Evolutionary conservation across 495 filamentous ascomycete species (phyloP).

Genomic region (Pseudevernia furfuracea): DNA sequence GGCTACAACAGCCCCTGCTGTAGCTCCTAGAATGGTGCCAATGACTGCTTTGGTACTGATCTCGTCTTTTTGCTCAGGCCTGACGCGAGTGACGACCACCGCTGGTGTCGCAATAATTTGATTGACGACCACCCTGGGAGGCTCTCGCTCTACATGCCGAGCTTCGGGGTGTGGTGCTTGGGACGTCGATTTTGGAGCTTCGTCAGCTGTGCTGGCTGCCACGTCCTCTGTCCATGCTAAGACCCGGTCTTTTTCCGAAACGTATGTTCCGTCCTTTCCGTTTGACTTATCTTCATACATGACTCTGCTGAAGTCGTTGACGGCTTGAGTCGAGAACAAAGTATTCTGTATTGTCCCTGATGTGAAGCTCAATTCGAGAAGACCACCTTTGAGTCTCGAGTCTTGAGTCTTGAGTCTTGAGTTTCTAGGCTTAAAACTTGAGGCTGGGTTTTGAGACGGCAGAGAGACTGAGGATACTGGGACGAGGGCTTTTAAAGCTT

Average conservation of each 20-base stretch:
- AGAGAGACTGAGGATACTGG: neutral
- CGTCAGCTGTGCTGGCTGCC: slow-evolving; percentile 15
- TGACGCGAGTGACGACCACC: slow-evolving; percentile 30
- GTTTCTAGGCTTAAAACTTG: too few relatives aligned
- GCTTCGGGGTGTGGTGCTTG: neutral
- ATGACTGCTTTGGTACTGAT: slow-evolving; percentile 46
- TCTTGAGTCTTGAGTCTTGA: neutral
- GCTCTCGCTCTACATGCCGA: slow-evolving; percentile 1
- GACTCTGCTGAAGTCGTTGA: slow-evolving; percentile 55
- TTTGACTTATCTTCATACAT: slow-evolving; percentile 39
- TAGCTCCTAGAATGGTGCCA: slow-evolving; percentile 69
- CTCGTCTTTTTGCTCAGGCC: slow-evolving; percentile 32
- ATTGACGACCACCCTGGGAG: slow-evolving; percentile 30
- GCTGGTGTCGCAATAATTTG: slow-evolving; percentile 30
- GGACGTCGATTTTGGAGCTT: neutral
- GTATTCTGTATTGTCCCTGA: neutral
- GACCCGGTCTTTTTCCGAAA: slow-evolving; percentile 16
- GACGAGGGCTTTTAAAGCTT: neutral
- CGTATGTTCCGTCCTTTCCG: neutral
- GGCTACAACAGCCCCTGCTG: slow-evolving; percentile 64
- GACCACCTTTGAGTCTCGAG: neutral
- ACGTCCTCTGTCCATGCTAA: slow-evolving; percentile 25
- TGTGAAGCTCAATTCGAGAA: neutral
- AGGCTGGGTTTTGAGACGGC: slow-evolving; percentile 30
- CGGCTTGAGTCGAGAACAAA: neutral